Evolutionary conservation across 176 grass and related monocot genomes (phyloP).

Genomic region (Ampelocalamus luodianensis): DNA sequence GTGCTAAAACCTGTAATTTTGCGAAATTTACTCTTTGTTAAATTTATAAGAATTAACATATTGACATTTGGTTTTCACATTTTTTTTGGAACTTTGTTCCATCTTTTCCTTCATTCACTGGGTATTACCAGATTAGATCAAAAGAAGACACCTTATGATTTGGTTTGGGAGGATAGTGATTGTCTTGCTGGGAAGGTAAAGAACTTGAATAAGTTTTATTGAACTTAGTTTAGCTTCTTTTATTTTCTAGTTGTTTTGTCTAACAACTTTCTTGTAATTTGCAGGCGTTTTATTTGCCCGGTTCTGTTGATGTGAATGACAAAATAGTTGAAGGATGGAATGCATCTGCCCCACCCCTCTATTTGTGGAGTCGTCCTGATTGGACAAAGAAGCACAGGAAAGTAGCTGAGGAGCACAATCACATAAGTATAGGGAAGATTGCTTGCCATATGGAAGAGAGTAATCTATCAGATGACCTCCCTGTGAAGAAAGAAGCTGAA

Average conservation of each 20-base stretch:
- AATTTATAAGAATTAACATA: constrained; percentile 6
- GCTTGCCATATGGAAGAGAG: constrained; percentile 6
- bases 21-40: too few species aligned
- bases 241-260: constrained; percentile 9
- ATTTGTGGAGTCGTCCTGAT: constrained; percentile 84
- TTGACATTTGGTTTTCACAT: neutral
- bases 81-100: neutral
- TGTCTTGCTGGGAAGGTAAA: constrained; percentile 84
- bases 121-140: constrained; percentile 64
- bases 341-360: constrained; percentile 67
- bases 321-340: constrained; percentile 93
- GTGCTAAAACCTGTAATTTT: too few species aligned
- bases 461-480: constrained; percentile 8
- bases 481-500: constrained; percentile 28
- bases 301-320: constrained; percentile 76
- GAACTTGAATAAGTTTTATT: constrained; percentile 3
- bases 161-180: constrained; percentile 83
- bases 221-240: neutral
- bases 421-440: constrained; percentile 27
- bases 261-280: constrained; percentile 36
- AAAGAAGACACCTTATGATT: constrained; percentile 75
- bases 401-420: constrained; percentile 60
- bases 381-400: constrained; percentile 74
- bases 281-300: constrained; percentile 93
- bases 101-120: neutral